Base-by-base conservation (phyloP, 164 flowering plant species). In the Taxillus chinensis region DNA sequence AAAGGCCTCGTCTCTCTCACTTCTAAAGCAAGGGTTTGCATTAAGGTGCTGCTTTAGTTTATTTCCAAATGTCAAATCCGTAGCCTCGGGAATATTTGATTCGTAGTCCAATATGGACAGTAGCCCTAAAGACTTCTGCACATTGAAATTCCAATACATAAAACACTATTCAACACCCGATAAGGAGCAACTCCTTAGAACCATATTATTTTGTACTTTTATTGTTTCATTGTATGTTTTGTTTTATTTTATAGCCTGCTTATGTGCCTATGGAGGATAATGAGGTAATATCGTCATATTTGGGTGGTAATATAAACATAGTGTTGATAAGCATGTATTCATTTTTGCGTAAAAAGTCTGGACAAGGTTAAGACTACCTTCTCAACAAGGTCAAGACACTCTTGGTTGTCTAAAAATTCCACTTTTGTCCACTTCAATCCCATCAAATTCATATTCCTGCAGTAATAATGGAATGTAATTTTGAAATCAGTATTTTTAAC, bases 111-210 rank as follows among this genome's bases (percentile, higher is more conserved):
- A 75, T 55, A 90, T 72, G 57, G 95, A 83, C 11, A 93, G 70
- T 27, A 93, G 63, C 49, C 99, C 99, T 52, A 78, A 56, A 45
- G 99, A 90, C 79, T 80, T 89, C 99, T 93, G 95, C 79, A 76
- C 38, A 46, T 61, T 45, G 55, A 27, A 27, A 69, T 39, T 40
- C 27, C 27, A 27, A 27, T 27, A 27, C 27, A 27, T 27, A 27
- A 27, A 27, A 27, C 27, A 27, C 27, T 27, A 27, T 27, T 27
- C 27, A 27, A 27, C 27, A 27, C 27, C 27, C 2, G 27, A 27
- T 27, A 27, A 27, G 27, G 27, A 27, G 27, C 27, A 27, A 27
- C 27, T 27, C 27, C 27, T 27, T 27, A 27, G 27, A 27, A 27
- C 27, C 1, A 27, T 27, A 27, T 27, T 27, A 27, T 27, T 27